Evolutionary conservation across 2,329 filamentous ascomycete species (phyloP).

Genomic region (Neurospora crassa): DNA sequence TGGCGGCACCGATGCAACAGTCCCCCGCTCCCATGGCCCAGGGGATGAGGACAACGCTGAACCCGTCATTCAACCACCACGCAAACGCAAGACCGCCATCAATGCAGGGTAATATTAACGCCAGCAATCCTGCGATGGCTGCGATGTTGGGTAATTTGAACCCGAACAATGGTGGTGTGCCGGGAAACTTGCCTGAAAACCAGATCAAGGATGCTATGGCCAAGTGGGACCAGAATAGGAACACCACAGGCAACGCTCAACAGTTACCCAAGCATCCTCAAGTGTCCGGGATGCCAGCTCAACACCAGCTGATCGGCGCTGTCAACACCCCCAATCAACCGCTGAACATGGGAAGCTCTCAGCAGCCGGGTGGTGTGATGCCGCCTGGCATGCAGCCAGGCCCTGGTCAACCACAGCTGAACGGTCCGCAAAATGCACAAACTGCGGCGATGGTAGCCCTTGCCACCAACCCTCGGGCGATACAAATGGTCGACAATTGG

Average conservation of each 20-base stretch:
- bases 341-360: constrained; percentile 11
- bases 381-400: constrained; percentile 8
- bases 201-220: constrained; percentile 42
- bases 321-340: constrained; percentile 11
- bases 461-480: constrained; percentile 1
- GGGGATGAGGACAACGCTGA: constrained; percentile 39
- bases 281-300: constrained; percentile 17
- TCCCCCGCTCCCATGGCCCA: constrained; percentile 35
- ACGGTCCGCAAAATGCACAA: constrained; percentile 11
- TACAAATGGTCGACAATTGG: constrained; percentile 36
- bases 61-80: constrained; percentile 43
- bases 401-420: constrained; percentile 6
- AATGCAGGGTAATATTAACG: constrained; percentile 25
- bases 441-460: constrained; percentile 15
- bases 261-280: constrained; percentile 21
- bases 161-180: constrained; percentile 34
- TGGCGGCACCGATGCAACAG: constrained; percentile 44
- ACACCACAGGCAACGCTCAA: constrained; percentile 17
- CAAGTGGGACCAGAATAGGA: constrained; percentile 33
- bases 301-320: constrained; percentile 10
- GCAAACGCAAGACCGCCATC: constrained; percentile 33
- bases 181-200: constrained; percentile 35
- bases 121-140: constrained; percentile 27
- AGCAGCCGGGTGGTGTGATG: constrained; percentile 11
- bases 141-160: constrained; percentile 35